These are phyloP conservation scores for Ottelia alismoides DNA, from an alignment of 106 monocot genomes.

Conservation along the genomic window DNA sequence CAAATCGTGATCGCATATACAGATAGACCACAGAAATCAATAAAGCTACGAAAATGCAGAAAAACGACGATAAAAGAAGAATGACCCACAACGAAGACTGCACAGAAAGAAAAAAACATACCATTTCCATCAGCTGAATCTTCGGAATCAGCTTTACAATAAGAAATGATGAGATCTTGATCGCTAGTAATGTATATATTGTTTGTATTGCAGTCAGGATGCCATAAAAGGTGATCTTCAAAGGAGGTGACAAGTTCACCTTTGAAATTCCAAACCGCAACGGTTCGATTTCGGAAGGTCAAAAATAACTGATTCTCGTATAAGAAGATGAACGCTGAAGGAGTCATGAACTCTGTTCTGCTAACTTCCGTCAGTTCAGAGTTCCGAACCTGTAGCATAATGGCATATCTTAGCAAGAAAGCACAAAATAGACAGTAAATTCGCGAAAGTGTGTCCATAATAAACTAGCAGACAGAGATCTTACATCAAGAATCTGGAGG, in stretches of 20 bases:
- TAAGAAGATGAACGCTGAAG: slow-evolving; percentile 83
- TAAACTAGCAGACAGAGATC: background rate
- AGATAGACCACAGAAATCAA: background rate
- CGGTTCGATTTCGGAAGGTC: slow-evolving; percentile 67
- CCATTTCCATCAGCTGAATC: slow-evolving; percentile 18
- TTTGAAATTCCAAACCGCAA: slow-evolving; percentile 80
- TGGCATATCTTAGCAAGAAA: too few relatives aligned
- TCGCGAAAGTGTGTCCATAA: too few relatives aligned
- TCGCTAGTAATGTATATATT: slow-evolving; percentile 78
- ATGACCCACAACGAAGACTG: background rate
- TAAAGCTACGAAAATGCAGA: background rate
- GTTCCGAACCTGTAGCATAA: slow-evolving; percentile 33
- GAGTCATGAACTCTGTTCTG: slow-evolving; percentile 71
- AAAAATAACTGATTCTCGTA: slow-evolving; percentile 76
- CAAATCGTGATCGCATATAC: too few relatives aligned
- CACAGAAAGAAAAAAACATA: too few relatives aligned
- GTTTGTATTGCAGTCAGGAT: slow-evolving; percentile 85
- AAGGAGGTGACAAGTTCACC: slow-evolving; percentile 81
- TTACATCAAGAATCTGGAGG: slow-evolving; percentile 81
- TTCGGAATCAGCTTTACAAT: slow-evolving; percentile 51
- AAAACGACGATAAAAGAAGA: background rate
- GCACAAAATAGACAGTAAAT: too few relatives aligned
- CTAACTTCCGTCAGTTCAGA: slow-evolving; percentile 56
- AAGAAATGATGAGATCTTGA: slow-evolving; percentile 78
- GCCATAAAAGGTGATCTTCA: slow-evolving; percentile 81